Evolutionary conservation across 2,329 filamentous ascomycete species (phyloP), one percentile per base, ranked within the genome.

Genomic region (Colletotrichum sojae): DNA sequence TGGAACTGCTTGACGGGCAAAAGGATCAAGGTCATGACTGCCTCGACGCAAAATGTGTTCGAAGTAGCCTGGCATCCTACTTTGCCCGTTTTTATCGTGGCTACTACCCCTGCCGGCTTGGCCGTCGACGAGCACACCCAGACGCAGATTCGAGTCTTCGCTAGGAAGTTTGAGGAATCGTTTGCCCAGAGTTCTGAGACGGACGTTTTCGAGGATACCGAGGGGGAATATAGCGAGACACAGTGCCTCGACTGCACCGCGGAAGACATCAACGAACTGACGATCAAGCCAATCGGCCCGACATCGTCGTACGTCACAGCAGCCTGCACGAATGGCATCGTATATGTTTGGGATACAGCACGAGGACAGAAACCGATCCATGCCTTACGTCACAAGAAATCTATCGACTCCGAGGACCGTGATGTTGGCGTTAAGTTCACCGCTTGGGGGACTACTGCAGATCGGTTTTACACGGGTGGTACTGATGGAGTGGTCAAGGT

Each of bases 341-440:
- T 87, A 0, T 91, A 91, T 68, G 83, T 91, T 1, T 91, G 89
- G 88, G 89, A 91, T 69, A 88, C 88, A 1, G 83, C 85, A 0
- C 81, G 79, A 12, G 84, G 83, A n/a, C 87, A 90, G 71, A 78
- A 80, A 45, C 85, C 88, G 0, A 84, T 89, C 22, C 88, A 90
- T 73, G 77, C 85, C 2, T 79, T 91, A 0, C 72, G 79, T 6
- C 89, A 91, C 70, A 88, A 86, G 10, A 77, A 78, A 45, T 82
- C 79, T 0, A 71, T 82, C 1, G 82, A 88, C 45, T 78, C 85
- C 13, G 87, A 89, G 66, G 78, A 80, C 9, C 87, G 88, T 58
- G 89, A 91, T 67, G 86, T 86, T 0, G 89, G 89, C 2, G 87
- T 91, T 49, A 91, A 90, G 73, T 91, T 91, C 71, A 85, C 85